Percentiles rank a stretch among this genome's conserved stretches.
phyloP scores from a whole-genome alignment of 2,329 filamentous ascomycete genomes.

The Trichoderma brevicompactum region DNA sequence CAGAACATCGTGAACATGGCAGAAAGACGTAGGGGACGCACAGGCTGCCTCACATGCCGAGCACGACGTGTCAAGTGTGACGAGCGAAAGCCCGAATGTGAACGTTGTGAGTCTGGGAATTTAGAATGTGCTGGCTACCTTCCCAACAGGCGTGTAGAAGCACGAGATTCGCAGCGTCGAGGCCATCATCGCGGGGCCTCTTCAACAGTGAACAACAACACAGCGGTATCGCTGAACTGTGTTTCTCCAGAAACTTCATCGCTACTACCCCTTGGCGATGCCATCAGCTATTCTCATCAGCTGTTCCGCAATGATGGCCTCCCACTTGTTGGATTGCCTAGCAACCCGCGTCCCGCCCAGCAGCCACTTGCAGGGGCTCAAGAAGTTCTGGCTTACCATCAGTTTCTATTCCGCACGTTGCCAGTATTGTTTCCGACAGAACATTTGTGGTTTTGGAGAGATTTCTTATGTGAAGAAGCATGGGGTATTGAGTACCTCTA shows the following conservation, averaged over 20 bases:
- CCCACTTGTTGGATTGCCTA: constrained; percentile 19
- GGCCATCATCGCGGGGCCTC: neutral
- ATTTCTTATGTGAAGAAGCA: constrained; percentile 19
- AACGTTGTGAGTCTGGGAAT: constrained; percentile 21
- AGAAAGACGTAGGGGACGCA: constrained; percentile 14
- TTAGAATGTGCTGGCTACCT: constrained; percentile 22
- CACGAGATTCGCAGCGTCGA: neutral
- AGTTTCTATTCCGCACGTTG: constrained; percentile 21
- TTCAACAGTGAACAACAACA: neutral
- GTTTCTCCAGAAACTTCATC: neutral
- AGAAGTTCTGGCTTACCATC: constrained; percentile 24
- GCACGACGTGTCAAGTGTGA: constrained; percentile 23
- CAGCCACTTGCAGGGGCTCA: constrained; percentile 12
- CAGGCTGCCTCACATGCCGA: constrained; percentile 18
- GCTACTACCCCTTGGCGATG: neutral
- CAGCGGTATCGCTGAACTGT: neutral
- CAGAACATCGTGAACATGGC: constrained; percentile 3
- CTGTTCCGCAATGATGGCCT: constrained; percentile 16
- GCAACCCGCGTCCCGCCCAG: constrained; percentile 16
- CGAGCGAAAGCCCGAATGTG: constrained; percentile 19
- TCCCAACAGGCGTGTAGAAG: constrained; percentile 8
- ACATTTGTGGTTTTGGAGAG: constrained; percentile 22
- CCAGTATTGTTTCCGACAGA: constrained; percentile 9
- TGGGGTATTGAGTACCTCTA: constrained; percentile 23
- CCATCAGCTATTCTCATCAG: neutral